These are phyloP conservation scores for Suaeda aralocaspica DNA, from an alignment of 148 eudicot genomes.

Conservation along the genomic window DNA sequence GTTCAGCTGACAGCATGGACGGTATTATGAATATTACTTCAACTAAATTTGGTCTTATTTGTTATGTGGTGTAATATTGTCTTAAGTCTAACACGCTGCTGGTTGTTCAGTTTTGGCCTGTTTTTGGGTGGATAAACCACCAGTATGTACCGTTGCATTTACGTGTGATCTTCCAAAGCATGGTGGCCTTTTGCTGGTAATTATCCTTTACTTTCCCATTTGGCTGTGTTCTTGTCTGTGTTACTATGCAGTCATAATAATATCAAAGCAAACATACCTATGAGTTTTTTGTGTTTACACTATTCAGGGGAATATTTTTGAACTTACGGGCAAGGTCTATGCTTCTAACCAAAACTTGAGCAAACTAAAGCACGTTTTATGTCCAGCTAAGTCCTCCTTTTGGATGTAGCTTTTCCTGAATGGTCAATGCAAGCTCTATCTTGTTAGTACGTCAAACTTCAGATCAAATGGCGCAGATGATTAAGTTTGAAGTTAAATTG, in stretches of 20 bases:
- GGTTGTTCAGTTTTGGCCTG: conserved; percentile 80
- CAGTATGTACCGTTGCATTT: conserved; percentile 84
- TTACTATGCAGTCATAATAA: neutral
- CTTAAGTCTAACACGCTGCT: neutral
- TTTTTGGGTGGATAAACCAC: conserved; percentile 87
- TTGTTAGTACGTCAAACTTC: conserved; percentile 1
- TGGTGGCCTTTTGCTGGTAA: conserved; percentile 83
- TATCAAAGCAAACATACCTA: neutral
- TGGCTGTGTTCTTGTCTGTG: neutral
- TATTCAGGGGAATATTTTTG: conserved; percentile 81
- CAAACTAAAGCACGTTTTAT: neutral
- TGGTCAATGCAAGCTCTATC: neutral
- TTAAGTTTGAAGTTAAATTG: conserved; percentile 2
- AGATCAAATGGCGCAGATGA: neutral
- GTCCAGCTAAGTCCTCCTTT: neutral
- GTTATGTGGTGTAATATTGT: neutral
- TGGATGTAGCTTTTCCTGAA: conserved; percentile 2
- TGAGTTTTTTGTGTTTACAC: conserved; percentile 6
- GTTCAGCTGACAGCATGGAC: conserved; percentile 85
- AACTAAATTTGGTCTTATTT: neutral
- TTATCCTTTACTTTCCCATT: neutral
- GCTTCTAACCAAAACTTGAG: conserved; percentile 45
- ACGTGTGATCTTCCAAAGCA: conserved; percentile 79
- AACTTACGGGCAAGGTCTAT: conserved; percentile 71
- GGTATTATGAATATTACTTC: conserved; percentile 36